These are phyloP conservation scores for Astrothelium subdiscretum DNA, from an alignment of 495 filamentous ascomycete species.

Conservation along the genomic window DNA sequence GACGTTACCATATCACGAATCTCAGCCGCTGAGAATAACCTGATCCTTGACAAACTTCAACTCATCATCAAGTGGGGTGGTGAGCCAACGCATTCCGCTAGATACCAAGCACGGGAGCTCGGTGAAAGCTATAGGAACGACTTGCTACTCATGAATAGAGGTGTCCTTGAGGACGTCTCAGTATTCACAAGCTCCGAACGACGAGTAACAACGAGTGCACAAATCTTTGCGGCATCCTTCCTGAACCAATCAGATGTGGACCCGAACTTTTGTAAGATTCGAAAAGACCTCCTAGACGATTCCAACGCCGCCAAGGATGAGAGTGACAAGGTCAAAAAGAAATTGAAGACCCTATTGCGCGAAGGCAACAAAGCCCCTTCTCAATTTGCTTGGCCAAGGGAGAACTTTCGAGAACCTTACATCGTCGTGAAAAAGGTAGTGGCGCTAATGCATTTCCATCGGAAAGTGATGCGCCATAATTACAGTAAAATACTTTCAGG, in stretches of 20 bases:
- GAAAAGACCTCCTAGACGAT: conserved; percentile 92
- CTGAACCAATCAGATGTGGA: conserved; percentile 76
- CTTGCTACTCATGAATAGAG: conserved; percentile 82
- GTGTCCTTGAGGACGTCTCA: conserved; percentile 77
- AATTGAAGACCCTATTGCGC: conserved; percentile 79
- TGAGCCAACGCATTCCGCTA: conserved; percentile 91
- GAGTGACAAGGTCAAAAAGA: conserved; percentile 99
- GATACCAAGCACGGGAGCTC: conserved; percentile 89
- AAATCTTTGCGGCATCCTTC: conserved; percentile 92
- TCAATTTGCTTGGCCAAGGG: conserved; percentile 94
- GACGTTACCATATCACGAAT: conserved; percentile 81
- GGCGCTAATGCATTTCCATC: conserved; percentile 94
- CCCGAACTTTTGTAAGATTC: conserved; percentile 69
- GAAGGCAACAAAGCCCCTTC: conserved; percentile 79
- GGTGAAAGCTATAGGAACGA: conserved; percentile 94
- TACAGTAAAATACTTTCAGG: conserved; percentile 59
- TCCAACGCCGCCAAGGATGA: conserved; percentile 99
- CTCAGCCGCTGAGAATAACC: conserved; percentile 76
- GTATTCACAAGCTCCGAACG: conserved; percentile 92
- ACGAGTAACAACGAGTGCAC: conserved; percentile 84
- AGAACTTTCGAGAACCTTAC: conserved; percentile 81
- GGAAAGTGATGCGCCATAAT: conserved; percentile 85
- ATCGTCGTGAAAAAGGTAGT: conserved; percentile 85
- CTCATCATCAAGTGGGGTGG: conserved; percentile 99
- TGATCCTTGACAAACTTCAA: conserved; percentile 88